These are phyloP conservation scores for Calycina marina DNA, from an alignment of 2,329 filamentous ascomycete species.

Conservation along the genomic window DNA sequence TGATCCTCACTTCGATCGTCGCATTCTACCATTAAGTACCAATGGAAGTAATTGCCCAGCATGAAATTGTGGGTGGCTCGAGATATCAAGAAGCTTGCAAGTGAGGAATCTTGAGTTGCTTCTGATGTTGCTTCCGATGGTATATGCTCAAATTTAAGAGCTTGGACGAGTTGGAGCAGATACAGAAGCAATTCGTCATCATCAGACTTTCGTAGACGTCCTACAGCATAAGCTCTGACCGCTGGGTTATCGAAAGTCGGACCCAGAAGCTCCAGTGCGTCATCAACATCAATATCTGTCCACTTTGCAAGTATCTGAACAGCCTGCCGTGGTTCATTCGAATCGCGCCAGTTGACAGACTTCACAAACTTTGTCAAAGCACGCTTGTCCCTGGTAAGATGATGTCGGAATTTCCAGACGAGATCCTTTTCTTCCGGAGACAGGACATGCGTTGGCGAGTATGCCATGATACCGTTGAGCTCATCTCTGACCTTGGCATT, in stretches of 20 bases:
- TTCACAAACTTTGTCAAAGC: conserved; percentile 96
- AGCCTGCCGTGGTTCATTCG: conserved; percentile 72
- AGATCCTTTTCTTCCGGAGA: conserved; percentile 88
- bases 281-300: conserved; percentile 94
- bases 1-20: conserved; percentile 62
- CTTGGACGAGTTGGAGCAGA: conserved; percentile 85
- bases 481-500: conserved; percentile 94
- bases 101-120: conserved; percentile 58
- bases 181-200: conserved; percentile 87
- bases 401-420: conserved; percentile 95
- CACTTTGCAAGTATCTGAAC: conserved; percentile 82
- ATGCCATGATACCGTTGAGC: conserved; percentile 78
- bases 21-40: conserved; percentile 98
- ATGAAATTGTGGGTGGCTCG: conserved; percentile 79
- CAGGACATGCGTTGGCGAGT: conserved; percentile 80
- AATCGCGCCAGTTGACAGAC: conserved; percentile 87
- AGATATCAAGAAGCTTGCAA: conserved; percentile 79
- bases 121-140: conserved; percentile 43
- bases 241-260: conserved; percentile 80
- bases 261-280: conserved; percentile 84
- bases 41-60: conserved; percentile 89
- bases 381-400: conserved; percentile 80
- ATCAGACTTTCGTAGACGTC: conserved; percentile 78
- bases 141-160: conserved; percentile 82
- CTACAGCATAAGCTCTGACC: conserved; percentile 85